Evolutionary conservation across 2,329 filamentous ascomycete species (phyloP), one percentile per base, ranked within the genome.

Genomic region (Epichloe sylvatica): DNA sequence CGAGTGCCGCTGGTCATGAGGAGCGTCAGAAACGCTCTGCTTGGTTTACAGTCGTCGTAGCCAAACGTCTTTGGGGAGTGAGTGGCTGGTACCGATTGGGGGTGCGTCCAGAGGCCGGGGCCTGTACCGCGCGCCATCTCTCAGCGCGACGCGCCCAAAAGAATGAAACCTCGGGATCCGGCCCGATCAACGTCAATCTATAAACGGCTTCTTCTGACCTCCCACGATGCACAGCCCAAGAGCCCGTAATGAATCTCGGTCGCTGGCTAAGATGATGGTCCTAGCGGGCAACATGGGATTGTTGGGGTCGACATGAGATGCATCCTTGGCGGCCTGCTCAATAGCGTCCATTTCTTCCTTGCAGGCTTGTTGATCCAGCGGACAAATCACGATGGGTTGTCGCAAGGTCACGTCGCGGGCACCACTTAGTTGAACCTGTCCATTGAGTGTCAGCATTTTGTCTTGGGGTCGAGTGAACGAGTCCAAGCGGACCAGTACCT

Each of bases 271-370:
- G 51, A 97, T 79, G 54, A 98, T 92, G 7, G 78, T 82, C 54
- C 83, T 81, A 1, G 90, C 83, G 1, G 92, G 90, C n/a, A 96
- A 69, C 83, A 94, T 90, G 0, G 90, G 92, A 53, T 94, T 87
- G 54, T 92, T 86, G 0, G 84, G 84, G 57, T 91, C 88, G 53
- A 97, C 83, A 53, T 86, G 81, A 15, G 86, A 84, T 2, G 92
- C 91, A 58, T 97, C 91, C 66, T 90, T 91, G 41, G 92, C 92
- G 0, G 92, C 86, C 67, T 95, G 88, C 63, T 96, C 90, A 55
- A 98, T 97, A 37, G 90, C 90, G 60, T 95, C 90, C 88, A 98
- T 96, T 69, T 97, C 92, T 63, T 96, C 90, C 66, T 94, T 96
- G 70, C 92, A 98, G 15, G 84, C 86, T 56, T 94, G 87, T 61